Evolutionary conservation across 148 eudicot genomes (phyloP).

Genomic region (Rhododendron williamsianum): DNA sequence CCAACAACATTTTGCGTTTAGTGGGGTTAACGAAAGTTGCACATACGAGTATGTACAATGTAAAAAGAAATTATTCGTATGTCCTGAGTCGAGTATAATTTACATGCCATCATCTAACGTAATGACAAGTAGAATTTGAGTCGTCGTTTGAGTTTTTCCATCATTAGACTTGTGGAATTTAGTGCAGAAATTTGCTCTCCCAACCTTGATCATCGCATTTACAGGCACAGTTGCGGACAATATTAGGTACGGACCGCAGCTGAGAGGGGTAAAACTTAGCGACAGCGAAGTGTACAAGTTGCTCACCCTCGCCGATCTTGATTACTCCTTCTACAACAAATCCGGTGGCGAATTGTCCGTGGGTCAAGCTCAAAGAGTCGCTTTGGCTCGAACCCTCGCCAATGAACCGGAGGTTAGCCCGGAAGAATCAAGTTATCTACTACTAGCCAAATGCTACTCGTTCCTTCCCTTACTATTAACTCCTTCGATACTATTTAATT

Average conservation of each 20-base stretch:
- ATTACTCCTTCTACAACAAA: constrained; percentile 30
- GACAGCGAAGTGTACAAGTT: constrained; percentile 35
- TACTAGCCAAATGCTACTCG: background rate
- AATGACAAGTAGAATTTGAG: background rate
- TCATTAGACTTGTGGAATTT: too few species aligned
- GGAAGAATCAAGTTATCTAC: background rate
- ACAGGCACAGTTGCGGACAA: constrained; percentile 55
- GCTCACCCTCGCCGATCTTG: constrained; percentile 47
- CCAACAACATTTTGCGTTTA: background rate
- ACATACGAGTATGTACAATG: background rate
- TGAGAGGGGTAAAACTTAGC: constrained; percentile 39
- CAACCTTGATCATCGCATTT: background rate
- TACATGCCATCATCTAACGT: background rate
- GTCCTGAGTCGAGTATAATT: background rate
- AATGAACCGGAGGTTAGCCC: constrained; percentile 45
- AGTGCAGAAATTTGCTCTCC: background rate
- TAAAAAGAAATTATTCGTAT: background rate
- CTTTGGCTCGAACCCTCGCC: constrained; percentile 52
- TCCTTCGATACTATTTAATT: too few species aligned
- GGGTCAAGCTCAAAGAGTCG: constrained; percentile 57
- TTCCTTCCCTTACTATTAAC: too few species aligned
- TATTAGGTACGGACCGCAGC: constrained; percentile 43
- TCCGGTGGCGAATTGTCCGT: constrained; percentile 40
- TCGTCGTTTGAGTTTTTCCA: background rate
- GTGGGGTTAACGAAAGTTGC: background rate